Evolutionary conservation across 768 basidiomycete genomes (phyloP).

Genomic region (Podaxis sp.): DNA sequence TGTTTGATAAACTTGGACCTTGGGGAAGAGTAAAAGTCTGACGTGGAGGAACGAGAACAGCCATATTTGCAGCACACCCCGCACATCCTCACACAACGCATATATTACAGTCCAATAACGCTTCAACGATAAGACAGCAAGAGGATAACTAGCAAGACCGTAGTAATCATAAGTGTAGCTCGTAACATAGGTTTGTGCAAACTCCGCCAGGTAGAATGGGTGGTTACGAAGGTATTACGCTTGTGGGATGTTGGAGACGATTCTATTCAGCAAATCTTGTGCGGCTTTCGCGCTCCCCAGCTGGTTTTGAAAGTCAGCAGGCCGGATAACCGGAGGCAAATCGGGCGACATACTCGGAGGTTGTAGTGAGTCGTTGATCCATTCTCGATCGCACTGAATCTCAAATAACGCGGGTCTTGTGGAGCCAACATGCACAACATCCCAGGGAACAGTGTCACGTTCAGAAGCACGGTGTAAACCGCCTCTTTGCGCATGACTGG

Average conservation of each 20-base stretch:
- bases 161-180: constrained; percentile 7
- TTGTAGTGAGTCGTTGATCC: constrained; percentile 67
- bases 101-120: not conserved
- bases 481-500: constrained; percentile 86
- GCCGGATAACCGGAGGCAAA: constrained; percentile 9
- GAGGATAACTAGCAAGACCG: constrained; percentile 10
- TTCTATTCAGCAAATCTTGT: constrained; percentile 58
- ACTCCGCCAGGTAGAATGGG: not conserved
- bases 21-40: not conserved
- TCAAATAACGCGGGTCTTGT: constrained; percentile 75
- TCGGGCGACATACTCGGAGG: constrained; percentile 50
- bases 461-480: constrained; percentile 68
- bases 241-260: constrained; percentile 43
- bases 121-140: constrained; percentile 6
- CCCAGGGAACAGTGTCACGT: constrained; percentile 71
- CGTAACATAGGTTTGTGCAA: constrained; percentile 7
- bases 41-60: constrained; percentile 1
- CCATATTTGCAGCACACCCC: not conserved
- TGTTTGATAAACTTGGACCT: not conserved
- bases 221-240: constrained; percentile 18
- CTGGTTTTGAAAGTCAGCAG: constrained; percentile 26
- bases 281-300: constrained; percentile 69
- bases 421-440: constrained; percentile 64
- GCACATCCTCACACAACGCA: not conserved
- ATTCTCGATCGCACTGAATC: constrained; percentile 68